Evolutionary conservation across 805 yeast genomes (phyloP), one percentile per base, ranked within the genome.

Genomic region (Lachancea sp.): DNA sequence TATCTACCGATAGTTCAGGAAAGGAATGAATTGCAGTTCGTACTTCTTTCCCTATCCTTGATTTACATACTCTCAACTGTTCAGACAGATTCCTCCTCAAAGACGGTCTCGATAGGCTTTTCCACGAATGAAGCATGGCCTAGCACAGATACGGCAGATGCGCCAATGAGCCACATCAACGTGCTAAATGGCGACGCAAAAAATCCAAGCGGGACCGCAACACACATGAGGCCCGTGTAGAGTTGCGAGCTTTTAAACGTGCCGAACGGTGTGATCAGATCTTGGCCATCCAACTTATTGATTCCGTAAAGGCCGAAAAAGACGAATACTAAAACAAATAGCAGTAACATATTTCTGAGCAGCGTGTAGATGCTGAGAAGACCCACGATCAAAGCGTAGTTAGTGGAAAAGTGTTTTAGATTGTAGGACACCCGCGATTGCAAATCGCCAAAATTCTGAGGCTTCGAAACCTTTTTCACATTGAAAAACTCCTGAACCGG

Each of bases 401-500:
- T 92, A 40, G 95, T 80, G 43, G 86, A 80, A 67, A 79, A 92
- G 67, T 90, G 83, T 34, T 85, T 78, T 62, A 92, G 68, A 65
- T 92, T 92, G 72, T 77, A 92, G 33, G 82, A 67, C 30, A 90
- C 86, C 63, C 99, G 78, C 52, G 84, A 77, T 67, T 92, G 98
- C 37, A 84, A 70, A 51, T 92, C 98, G 36, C 83, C 79, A 61
- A 88, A 83, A 63, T 87, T 88, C 40, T 76, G 78, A 16, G 99
- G 99, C 61, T 87, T 88, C 26, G 95, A 83, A 46, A 92, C 63
- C 60, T 95, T 80, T 64, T 88, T 83, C 57, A 84, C 65, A 61
- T 92, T 97, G 58, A 92, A 86, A 60, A 92, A 92, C 61, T 92
- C 98, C 63, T 83, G 92, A 30, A 94, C 89, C 26, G 97, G 86